A percentile compares a stretch with the other conserved stretches of the same genome.
Evolutionary conservation across 768 basidiomycete genomes (phyloP).

Genomic region (Suillus clintonianus): DNA sequence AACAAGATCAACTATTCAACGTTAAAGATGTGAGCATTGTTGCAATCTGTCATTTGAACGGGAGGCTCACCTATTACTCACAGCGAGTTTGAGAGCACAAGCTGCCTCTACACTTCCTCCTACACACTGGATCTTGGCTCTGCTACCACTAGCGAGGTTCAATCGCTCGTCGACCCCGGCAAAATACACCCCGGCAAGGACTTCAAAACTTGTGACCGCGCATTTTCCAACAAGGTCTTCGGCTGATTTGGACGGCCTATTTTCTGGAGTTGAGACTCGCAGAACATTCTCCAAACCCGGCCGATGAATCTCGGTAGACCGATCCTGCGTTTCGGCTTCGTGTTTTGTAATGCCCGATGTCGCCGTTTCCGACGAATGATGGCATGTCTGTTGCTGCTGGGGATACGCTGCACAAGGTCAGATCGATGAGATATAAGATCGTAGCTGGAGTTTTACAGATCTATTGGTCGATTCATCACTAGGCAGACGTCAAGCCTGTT

Average conservation of each 20-base stretch:
- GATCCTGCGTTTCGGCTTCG: constrained; percentile 79
- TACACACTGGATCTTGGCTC: constrained; percentile 90
- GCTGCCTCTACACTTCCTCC: constrained; percentile 99
- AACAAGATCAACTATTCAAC: constrained; percentile 72
- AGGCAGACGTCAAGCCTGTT: constrained; percentile 90
- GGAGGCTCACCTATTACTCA: constrained; percentile 82
- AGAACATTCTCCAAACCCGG: constrained; percentile 95
- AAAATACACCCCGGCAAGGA: constrained; percentile 83
- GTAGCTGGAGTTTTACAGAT: constrained; percentile 67
- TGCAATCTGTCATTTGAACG: neutral
- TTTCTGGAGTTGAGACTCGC: constrained; percentile 89
- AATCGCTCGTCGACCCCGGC: constrained; percentile 56
- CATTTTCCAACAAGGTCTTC: constrained; percentile 88
- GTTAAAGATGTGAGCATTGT: constrained; percentile 6
- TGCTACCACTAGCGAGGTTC: constrained; percentile 50
- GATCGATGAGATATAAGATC: neutral
- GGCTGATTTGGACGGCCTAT: constrained; percentile 62
- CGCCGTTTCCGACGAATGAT: constrained; percentile 96
- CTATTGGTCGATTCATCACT: constrained; percentile 91
- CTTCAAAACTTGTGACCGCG: constrained; percentile 93
- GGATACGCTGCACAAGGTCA: constrained; percentile 67
- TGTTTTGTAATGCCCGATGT: too few species aligned
- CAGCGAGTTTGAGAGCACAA: constrained; percentile 92
- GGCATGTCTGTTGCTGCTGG: constrained; percentile 97
- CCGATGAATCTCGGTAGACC: constrained; percentile 76